Evolutionary conservation across 73 alveolate species (phyloP).

Genomic region (Blepharisma japonicum): DNA sequence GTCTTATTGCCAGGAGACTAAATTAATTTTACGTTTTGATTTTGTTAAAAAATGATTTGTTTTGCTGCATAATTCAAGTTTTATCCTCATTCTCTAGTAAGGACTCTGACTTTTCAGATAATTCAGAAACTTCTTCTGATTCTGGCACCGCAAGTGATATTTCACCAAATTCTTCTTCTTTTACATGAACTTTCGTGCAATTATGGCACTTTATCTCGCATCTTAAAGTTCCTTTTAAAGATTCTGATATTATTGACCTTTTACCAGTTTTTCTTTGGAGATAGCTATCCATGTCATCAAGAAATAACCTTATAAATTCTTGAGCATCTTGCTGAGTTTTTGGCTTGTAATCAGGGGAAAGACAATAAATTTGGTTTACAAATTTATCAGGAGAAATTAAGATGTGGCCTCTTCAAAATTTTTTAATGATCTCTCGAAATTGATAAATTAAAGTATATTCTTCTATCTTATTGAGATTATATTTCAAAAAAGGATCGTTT

Average conservation of each 20-base stretch:
- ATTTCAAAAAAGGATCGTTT: too few species aligned
- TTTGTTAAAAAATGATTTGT: too few species aligned
- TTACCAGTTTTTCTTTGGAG: neutral
- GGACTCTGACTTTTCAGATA: neutral
- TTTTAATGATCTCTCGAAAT: too few species aligned
- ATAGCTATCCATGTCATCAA: neutral
- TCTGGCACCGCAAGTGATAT: neutral
- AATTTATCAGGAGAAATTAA: neutral
- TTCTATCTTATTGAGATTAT: too few species aligned
- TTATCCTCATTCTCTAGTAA: neutral
- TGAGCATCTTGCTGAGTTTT: constrained; percentile 24
- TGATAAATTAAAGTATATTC: too few species aligned
- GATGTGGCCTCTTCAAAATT: too few species aligned
- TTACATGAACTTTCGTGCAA: neutral
- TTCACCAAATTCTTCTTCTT: neutral
- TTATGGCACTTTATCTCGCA: neutral
- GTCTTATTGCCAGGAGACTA: neutral
- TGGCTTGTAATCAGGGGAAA: neutral
- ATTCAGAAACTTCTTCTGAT: neutral
- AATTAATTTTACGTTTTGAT: neutral
- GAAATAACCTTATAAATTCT: neutral
- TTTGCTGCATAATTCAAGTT: too few species aligned
- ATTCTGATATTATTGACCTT: neutral
- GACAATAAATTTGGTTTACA: neutral
- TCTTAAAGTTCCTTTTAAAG: neutral